Base-by-base conservation (phyloP, 2,329 filamentous ascomycete species). In the Alternaria tenuissima region DNA sequence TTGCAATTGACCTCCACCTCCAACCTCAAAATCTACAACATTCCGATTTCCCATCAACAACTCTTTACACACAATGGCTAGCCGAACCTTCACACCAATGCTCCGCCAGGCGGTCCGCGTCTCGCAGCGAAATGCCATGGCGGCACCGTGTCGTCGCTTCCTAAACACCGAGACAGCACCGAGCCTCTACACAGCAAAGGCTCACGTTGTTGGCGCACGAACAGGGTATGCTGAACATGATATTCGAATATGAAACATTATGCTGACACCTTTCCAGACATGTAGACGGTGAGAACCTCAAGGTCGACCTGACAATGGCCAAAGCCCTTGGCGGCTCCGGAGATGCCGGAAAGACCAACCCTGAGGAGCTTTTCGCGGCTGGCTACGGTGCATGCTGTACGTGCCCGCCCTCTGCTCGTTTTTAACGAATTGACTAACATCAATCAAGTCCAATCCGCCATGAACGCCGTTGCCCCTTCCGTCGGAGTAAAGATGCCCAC, bases 341-440 rank as follows among this genome's bases (percentile, higher is more conserved):
- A 67, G 68, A 70, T 22, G 44, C 52, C 1, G 64, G 79, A 57
- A 83, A 82, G 81, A 82, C 81, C 7, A 79, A 71, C 24, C 69
- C 69, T 0, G 81, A 83, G 69, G 81, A 83, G 62, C 77, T 84
- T 2, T 83, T 83, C 60, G 81, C 81, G 1, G 81, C 81, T 0
- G 81, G 81, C 22, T 83, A 82, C 60, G 82, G 81, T 26, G 80
- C 81, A 8, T 83, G 81, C 63, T 83, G 52, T 55, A 32, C 7
- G 52, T 47, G 6, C 82, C n/a, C 11, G 36, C 18, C 7, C 16
- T 12, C 7, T 8, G 0, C 18, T 20, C 1, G 22, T 4, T 8
- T 6, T 18, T 7, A 6, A 0, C 26, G 7, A 5, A 24, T 28
- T 14, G 3, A 14, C 44, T 22, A 0, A 47, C 14, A 7, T n/a